These are phyloP conservation scores for Stereocaulon alpinum DNA, from an alignment of 495 filamentous ascomycete species.

Conservation along the genomic window DNA sequence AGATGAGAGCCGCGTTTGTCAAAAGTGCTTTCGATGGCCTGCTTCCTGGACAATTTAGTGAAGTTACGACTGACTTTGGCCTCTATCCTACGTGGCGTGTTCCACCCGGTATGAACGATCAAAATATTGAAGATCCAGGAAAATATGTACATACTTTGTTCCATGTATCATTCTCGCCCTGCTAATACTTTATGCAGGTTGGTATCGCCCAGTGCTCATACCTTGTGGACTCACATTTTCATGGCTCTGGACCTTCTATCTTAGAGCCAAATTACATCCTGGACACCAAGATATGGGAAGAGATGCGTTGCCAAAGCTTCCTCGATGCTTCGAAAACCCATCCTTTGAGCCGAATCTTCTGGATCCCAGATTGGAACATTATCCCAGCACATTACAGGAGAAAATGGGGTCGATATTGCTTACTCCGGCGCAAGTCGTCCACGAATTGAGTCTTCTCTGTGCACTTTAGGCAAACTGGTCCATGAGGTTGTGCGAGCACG, in stretches of 20 bases:
- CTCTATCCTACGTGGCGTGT: conserved; percentile 68
- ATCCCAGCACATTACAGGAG: conserved; percentile 59
- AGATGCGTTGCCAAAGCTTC: conserved; percentile 62
- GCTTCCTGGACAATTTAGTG: conserved; percentile 81
- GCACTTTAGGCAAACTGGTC: conserved; percentile 5
- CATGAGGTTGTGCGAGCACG: neutral
- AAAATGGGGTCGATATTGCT: conserved; percentile 75
- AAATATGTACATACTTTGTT: conserved; percentile 61
- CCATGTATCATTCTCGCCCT: conserved; percentile 10
- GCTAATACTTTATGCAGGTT: conserved; percentile 34
- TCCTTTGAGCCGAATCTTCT: conserved; percentile 66
- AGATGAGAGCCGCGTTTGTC: conserved; percentile 75
- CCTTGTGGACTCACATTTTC: conserved; percentile 79
- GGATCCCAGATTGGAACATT: conserved; percentile 65
- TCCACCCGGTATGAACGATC: conserved; percentile 83
- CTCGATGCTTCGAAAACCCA: conserved; percentile 68
- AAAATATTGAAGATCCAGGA: conserved; percentile 71
- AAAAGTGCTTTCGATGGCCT: conserved; percentile 82
- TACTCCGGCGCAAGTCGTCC: conserved; percentile 44
- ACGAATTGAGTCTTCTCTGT: neutral
- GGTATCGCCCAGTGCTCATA: conserved; percentile 68
- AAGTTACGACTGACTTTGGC: conserved; percentile 48
- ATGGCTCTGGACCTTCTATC: conserved; percentile 39
- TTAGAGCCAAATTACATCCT: conserved; percentile 68
- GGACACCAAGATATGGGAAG: conserved; percentile 62